Conservation (phyloP, 768 basidiomycete genomes). For the Rhizopogon vesiculosus region DNA sequence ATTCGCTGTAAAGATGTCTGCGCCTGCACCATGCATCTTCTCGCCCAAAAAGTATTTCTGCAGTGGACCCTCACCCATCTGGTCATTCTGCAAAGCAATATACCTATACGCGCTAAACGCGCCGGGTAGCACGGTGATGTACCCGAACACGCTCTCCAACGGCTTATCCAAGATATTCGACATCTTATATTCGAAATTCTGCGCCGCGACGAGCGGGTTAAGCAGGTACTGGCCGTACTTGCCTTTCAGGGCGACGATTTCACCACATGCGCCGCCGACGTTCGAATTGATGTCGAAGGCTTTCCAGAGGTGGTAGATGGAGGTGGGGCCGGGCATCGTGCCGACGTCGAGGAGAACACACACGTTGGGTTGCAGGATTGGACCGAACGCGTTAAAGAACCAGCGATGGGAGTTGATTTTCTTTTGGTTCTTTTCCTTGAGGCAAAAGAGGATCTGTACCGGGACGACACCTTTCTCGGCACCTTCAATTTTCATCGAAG, state of each 20-base stretch:
- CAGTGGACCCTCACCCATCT: slow-evolving; percentile 77
- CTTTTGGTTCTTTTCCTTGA: slow-evolving; percentile 92
- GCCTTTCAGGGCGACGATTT: slow-evolving; percentile 90
- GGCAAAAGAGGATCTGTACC: slow-evolving; percentile 88
- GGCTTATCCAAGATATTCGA: slow-evolving; percentile 92
- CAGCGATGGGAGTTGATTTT: slow-evolving; percentile 94
- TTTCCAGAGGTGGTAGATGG: slow-evolving; percentile 93
- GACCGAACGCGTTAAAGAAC: slow-evolving; percentile 92
- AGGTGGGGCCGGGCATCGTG: slow-evolving; percentile 80
- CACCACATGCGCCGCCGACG: slow-evolving; percentile 92
- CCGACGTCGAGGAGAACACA: slow-evolving; percentile 90
- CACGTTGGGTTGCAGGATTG: slow-evolving; percentile 83
- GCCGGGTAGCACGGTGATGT: slow-evolving; percentile 90
- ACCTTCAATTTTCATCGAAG: slow-evolving; percentile 77
- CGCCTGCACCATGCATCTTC: slow-evolving; percentile 84
- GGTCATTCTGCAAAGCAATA: slow-evolving; percentile 87
- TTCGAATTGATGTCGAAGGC: slow-evolving; percentile 91
- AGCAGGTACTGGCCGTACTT: slow-evolving; percentile 73
- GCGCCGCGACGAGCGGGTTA: slow-evolving; percentile 86
- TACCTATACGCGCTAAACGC: slow-evolving; percentile 92
- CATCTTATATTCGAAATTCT: slow-evolving; percentile 96
- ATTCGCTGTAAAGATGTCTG: slow-evolving; percentile 92
- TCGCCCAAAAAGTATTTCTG: slow-evolving; percentile 98
- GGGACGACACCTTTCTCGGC: slow-evolving; percentile 79
- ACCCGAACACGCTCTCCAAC: slow-evolving; percentile 85